Conservation (phyloP, 2,329 filamentous ascomycete species). For the Ophiostoma montium region DNA sequence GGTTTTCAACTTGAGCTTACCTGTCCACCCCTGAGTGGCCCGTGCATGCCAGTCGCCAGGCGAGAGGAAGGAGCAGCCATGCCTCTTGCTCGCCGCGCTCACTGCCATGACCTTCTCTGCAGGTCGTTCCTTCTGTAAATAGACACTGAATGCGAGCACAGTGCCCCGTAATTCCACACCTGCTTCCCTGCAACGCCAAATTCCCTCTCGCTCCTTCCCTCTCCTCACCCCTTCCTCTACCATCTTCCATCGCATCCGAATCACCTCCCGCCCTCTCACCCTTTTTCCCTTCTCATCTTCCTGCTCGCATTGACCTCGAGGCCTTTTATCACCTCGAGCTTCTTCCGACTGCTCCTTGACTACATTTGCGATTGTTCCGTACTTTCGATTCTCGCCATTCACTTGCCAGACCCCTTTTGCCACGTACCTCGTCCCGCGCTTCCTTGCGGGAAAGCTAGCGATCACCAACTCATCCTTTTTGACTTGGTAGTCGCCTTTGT, state of each 20-base stretch:
- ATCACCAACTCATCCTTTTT: not conserved
- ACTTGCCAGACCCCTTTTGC: not conserved
- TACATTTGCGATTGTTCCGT: not conserved
- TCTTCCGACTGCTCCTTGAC: not conserved
- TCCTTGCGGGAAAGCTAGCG: constrained; percentile 7
- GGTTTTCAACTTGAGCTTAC: constrained; percentile 1
- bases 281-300: not conserved
- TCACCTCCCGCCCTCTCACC: constrained; percentile 3
- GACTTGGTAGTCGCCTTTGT: not conserved
- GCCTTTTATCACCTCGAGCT: not conserved
- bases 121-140: constrained; percentile 4
- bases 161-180: constrained; percentile 9
- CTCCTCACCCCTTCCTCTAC: not conserved
- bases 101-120: too few relatives aligned
- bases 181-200: constrained; percentile 5
- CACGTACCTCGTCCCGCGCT: constrained; percentile 9
- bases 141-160: constrained; percentile 12
- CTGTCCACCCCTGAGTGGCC: constrained; percentile 12
- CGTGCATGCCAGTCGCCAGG: constrained; percentile 8
- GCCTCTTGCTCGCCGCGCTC: not conserved
- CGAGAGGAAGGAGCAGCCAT: constrained; percentile 7
- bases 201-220: constrained; percentile 1
- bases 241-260: constrained; percentile 9
- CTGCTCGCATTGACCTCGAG: not conserved
- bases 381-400: not conserved